Evolutionary conservation across 2,329 filamentous ascomycete species (phyloP).

Genomic region (Xylariaceae sp.): DNA sequence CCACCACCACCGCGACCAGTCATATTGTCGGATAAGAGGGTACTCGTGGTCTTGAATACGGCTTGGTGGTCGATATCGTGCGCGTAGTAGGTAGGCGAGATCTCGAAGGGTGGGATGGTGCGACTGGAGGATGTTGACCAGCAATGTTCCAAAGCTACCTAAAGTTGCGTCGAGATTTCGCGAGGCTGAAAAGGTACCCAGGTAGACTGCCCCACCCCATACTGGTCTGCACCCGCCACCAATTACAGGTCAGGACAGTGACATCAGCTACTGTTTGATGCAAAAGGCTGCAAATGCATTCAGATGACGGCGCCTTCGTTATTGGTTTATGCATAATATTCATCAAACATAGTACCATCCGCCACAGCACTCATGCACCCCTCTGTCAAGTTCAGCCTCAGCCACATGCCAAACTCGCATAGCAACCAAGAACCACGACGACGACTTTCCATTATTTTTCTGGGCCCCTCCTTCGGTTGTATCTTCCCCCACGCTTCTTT

Average conservation of each 20-base stretch:
- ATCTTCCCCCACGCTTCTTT: constrained; percentile 5
- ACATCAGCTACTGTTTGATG: too few relatives aligned
- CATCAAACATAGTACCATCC: too few relatives aligned
- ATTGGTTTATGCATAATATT: too few relatives aligned
- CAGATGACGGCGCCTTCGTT: too few relatives aligned
- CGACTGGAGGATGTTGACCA: not conserved
- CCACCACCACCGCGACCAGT: constrained; percentile 57
- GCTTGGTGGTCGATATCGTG: not conserved
- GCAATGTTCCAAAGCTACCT: not conserved
- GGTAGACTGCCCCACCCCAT: not conserved
- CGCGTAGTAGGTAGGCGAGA: not conserved
- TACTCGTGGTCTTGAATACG: too few relatives aligned
- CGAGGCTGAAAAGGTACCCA: constrained; percentile 1
- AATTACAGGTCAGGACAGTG: too few relatives aligned
- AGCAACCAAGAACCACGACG: constrained; percentile 13
- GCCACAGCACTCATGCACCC: too few relatives aligned
- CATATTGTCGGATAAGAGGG: constrained; percentile 34
- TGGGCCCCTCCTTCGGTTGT: constrained; percentile 21
- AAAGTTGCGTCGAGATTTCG: not conserved
- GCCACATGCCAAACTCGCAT: constrained; percentile 13
- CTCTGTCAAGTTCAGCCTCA: too few relatives aligned
- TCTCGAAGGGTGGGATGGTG: too few relatives aligned
- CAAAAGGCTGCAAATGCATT: too few relatives aligned
- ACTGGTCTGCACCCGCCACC: too few relatives aligned
- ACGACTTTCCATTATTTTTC: constrained; percentile 15